Evolutionary conservation across 495 filamentous ascomycete genomes (phyloP), one percentile per base, ranked within the genome.

Genomic region (Aspergillus affinis): DNA sequence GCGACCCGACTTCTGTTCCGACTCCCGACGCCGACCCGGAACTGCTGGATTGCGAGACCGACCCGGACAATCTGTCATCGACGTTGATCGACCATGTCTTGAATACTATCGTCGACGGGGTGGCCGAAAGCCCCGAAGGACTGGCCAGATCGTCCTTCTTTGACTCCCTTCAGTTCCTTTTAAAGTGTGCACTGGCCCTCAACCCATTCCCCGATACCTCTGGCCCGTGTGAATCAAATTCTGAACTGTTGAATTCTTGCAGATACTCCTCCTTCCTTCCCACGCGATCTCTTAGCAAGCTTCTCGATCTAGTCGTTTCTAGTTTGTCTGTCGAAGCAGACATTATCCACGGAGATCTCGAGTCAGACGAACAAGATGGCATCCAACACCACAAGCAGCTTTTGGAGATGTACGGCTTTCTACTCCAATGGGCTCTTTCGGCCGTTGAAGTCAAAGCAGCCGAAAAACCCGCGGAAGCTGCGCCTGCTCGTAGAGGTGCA

Each of bases 241-340:
- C 86, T 90, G 79, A 88, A 77, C 81, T 88, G 65, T 63, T 89
- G 79, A 75, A 82, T 57, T 71, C 68, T 62, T 82, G 76, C 76
- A 98, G 94, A 84, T 91, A 89, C 68, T 85, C 89, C n/a, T 84
- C 90, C 32, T 82, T 86, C 30, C 82, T 97, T 52, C 92, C 93
- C 41, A 83, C 86, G 10, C 85, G 89, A 68, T 86, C 89, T 17
- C 78, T 98, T 54, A 93, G 90, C 80, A 98, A 97, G 74, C 85
- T 97, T 51, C 88, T 98, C 67, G 94, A 99, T 71, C 78, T 98
- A 45, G 82, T 98, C 49, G 88, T 94, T 27, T 97, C 93, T 19
- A 94, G 93, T 17, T 78, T 99, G n/a, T 88, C 92, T n/a, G 80
- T 92, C 30, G 90, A 97, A 75, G 90, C 92, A 54, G 95, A 98